A percentile compares a stretch with the other conserved stretches of the same genome.
Conservation (phyloP, 2,329 filamentous ascomycete species). For the Claviceps monticola region DNA sequence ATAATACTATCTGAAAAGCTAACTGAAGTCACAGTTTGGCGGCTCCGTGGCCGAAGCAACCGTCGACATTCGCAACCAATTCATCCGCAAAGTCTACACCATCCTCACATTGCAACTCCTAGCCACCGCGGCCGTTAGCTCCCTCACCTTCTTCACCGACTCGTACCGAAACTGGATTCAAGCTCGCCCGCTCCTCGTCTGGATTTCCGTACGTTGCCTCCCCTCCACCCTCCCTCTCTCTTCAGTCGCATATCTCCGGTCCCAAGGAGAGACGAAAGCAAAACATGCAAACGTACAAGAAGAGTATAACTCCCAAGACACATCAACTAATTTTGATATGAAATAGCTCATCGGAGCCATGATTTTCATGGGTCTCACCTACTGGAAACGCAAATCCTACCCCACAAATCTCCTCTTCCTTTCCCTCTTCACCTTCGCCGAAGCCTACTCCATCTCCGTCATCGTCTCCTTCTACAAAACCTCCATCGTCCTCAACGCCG, state of each 20-base stretch:
- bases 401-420: conserved; percentile 92
- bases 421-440: conserved; percentile 73
- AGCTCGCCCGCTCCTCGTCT: conserved; percentile 68
- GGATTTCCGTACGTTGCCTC: conserved; percentile 49
- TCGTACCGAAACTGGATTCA: conserved; percentile 82
- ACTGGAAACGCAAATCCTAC: conserved; percentile 92
- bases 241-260: neutral
- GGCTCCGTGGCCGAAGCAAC: conserved; percentile 88
- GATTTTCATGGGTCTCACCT: conserved; percentile 74
- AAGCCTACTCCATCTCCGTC: conserved; percentile 88
- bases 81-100: conserved; percentile 92
- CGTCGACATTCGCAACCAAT: conserved; percentile 91
- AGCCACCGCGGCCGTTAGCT: conserved; percentile 66
- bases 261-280: neutral
- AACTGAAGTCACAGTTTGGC: conserved; percentile 50
- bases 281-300: neutral
- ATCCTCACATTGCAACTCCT: conserved; percentile 94
- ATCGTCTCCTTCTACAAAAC: conserved; percentile 83
- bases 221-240: neutral
- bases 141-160: conserved; percentile 70
- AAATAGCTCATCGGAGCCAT: conserved; percentile 61
- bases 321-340: neutral
- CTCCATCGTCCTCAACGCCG: conserved; percentile 74
- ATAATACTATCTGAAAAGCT: neutral
- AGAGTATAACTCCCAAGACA: neutral